These are phyloP conservation scores for Corymbia maculata DNA, from an alignment of 345 rosid genomes.

Conservation along the genomic window DNA sequence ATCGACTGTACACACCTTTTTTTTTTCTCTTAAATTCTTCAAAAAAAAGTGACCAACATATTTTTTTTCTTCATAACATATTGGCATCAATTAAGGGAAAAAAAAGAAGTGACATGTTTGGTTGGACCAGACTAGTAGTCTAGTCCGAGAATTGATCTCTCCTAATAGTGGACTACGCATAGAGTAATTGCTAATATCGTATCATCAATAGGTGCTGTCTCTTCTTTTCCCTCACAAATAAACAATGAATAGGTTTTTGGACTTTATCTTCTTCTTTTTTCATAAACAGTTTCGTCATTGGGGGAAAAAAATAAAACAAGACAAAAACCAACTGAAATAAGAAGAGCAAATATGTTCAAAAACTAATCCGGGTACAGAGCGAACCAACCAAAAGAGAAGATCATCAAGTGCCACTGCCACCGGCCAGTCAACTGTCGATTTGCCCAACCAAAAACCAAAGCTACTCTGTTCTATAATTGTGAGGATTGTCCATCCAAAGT, in stretches of 20 bases:
- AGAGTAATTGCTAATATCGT: too few species aligned
- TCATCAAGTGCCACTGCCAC: accelerated
- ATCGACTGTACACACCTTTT: too few species aligned
- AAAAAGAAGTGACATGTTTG: too few species aligned
- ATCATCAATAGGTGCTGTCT: not conserved
- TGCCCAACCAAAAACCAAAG: accelerated
- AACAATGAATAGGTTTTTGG: not conserved
- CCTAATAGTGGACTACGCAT: too few species aligned
- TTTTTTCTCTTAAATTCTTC: too few species aligned
- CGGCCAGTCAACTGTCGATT: not conserved
- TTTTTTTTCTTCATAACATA: too few species aligned
- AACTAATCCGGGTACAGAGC: accelerated
- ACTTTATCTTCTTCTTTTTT: not conserved
- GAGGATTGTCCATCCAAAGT: not conserved
- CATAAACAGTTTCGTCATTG: not conserved
- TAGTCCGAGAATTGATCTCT: too few species aligned
- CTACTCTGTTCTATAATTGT: not conserved
- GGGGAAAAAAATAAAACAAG: not conserved
- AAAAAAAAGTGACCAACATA: too few species aligned
- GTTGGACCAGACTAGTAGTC: too few species aligned
- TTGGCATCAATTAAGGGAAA: too few species aligned
- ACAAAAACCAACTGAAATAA: too few species aligned
- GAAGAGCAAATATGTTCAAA: not conserved
- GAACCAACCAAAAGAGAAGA: not conserved
- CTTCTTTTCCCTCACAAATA: accelerated